Base-by-base conservation (phyloP, 345 rosid species). In the Combretum micranthum region DNA sequence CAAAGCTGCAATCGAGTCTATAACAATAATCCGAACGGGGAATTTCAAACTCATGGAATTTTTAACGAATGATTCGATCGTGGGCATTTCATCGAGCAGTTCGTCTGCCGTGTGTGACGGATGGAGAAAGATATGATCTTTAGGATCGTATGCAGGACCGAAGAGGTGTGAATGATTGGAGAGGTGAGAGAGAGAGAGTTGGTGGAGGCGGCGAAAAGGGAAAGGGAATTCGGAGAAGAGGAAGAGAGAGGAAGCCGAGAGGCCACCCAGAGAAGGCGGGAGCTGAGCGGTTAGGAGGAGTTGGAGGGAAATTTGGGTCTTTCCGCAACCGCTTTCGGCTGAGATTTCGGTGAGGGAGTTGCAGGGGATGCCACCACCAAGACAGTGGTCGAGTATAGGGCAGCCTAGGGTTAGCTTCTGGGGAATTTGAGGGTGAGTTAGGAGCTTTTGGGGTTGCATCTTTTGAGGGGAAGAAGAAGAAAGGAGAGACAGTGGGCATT, bases 291-390 rank as follows among this genome's bases (percentile, higher is more conserved):
- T 68, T 66, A 88, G 93, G 52, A 83, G 75, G 42, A 86, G 85
- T 61, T 86, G 98, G 50, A 91, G 96, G 77, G 90, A 88, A 61
- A 91, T 68, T 60, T 88, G 96, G 64, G 93, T 88, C 78, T 88
- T 88, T 21, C 95, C 95, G 55, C 83, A 79, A 55, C 93, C 93
- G 51, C 95, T 91, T 66, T 86, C 96, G 43, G 92, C 90, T 8
- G 78, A 85, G 50, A 91, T 72, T 68, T 91, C 96, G 26, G 96
- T 83, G 37, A 91, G n/a, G 13, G 90, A 82, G 49, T 76, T 60
- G 74, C 92, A 91, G 13, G 95, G 84, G 44, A 91, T 65, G 51
- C 92, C 96, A 25, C 98, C 96, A 64, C 57, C 64, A 26, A 91
- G 80, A 67, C 77, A 77, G 47, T 54, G 55, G 66, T 88, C 95